Evolutionary conservation across 2,329 filamentous ascomycete genomes (phyloP).

Genomic region (Stachybotrys elegans): DNA sequence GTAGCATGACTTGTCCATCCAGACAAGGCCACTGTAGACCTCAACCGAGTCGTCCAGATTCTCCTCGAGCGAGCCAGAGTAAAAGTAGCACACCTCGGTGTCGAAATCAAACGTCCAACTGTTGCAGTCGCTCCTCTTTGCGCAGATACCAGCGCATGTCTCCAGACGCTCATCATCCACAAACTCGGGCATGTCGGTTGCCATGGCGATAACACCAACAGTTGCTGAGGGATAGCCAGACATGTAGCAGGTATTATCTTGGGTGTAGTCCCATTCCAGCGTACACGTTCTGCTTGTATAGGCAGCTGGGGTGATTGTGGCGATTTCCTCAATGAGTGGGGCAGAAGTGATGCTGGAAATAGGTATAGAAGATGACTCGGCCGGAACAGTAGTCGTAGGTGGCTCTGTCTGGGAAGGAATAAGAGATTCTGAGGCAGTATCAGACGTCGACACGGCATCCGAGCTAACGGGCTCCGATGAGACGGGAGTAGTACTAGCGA

Average conservation of each 20-base stretch:
- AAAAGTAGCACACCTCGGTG: background rate
- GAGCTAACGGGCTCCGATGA: too few relatives aligned
- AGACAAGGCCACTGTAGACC: background rate
- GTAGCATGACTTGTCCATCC: constrained; percentile 2
- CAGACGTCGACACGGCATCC: too few relatives aligned
- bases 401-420: too few relatives aligned
- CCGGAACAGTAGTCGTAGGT: too few relatives aligned
- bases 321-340: background rate
- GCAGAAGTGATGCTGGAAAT: background rate
- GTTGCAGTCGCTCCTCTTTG: background rate
- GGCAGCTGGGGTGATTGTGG: background rate
- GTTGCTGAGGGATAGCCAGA: background rate
- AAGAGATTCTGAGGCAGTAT: too few relatives aligned
- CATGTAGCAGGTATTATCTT: background rate
- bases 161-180: background rate
- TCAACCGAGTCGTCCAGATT: too few relatives aligned
- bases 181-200: background rate
- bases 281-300: background rate
- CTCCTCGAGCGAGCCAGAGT: too few relatives aligned
- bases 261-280: background rate
- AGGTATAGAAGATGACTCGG: too few relatives aligned
- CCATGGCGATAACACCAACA: background rate
- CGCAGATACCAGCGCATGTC: background rate
- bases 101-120: background rate
- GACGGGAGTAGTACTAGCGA: too few relatives aligned